Conservation (phyloP, 2,329 filamentous ascomycete genomes). For the Anthostomella pinea region DNA sequence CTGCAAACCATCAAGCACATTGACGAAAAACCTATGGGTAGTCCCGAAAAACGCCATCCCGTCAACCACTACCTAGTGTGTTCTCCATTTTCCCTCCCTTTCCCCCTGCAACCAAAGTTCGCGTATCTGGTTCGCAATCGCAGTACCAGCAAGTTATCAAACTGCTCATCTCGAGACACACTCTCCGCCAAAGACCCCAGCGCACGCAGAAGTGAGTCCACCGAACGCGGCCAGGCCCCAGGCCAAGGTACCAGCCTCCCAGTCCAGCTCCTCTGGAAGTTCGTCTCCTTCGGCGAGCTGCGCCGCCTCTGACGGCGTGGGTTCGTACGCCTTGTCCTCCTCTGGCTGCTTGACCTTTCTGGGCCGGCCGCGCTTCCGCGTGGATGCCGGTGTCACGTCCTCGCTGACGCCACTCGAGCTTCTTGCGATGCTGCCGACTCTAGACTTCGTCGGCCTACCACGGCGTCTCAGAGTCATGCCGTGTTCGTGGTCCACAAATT, state of each 20-base stretch:
- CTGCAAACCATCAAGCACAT: too few relatives aligned
- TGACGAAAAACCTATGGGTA: too few relatives aligned
- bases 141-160: too few relatives aligned
- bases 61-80: too few relatives aligned
- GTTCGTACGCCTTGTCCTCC: conserved; percentile 37
- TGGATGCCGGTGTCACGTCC: conserved; percentile 6
- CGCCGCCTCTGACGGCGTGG: conserved; percentile 32
- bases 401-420: conserved; percentile 21
- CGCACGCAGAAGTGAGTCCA: conserved; percentile 43
- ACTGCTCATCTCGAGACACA: conserved; percentile 39
- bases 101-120: too few relatives aligned
- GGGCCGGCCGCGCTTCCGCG: conserved; percentile 18
- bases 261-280: conserved; percentile 41
- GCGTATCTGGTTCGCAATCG: too few relatives aligned
- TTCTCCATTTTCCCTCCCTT: too few relatives aligned
- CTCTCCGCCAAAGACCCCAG: conserved; percentile 47
- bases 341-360: conserved; percentile 22
- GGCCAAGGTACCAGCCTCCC: conserved; percentile 45
- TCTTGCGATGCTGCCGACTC: conserved; percentile 21
- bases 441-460: conserved; percentile 14
- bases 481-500: conserved; percentile 15
- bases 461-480: conserved; percentile 22
- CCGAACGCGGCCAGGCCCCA: conserved; percentile 45
- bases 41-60: too few relatives aligned
- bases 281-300: conserved; percentile 40